Evolutionary conservation across 2,329 filamentous ascomycete genomes (phyloP).

Genomic region (Chaetomium strumarium): DNA sequence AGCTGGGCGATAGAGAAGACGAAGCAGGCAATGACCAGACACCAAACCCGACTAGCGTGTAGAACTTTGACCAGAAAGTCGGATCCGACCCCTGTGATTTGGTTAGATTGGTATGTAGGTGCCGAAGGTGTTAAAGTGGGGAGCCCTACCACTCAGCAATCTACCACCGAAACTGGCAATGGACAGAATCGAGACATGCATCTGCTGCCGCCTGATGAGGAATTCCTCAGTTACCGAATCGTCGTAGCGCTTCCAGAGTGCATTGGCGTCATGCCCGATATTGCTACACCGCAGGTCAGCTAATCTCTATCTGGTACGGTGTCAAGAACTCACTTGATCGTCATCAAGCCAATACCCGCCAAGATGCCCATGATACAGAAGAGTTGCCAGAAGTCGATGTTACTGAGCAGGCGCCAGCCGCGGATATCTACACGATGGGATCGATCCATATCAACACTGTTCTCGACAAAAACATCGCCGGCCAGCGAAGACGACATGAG

Average conservation of each 20-base stretch:
- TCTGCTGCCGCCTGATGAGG: slow-evolving; percentile 73
- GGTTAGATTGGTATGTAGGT: slow-evolving; percentile 13
- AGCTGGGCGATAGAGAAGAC: slow-evolving; percentile 79
- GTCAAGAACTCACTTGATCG: slow-evolving; percentile 73
- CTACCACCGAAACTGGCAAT: slow-evolving; percentile 80
- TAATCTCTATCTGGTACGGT: background rate
- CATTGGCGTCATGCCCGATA: slow-evolving; percentile 83
- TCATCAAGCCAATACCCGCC: slow-evolving; percentile 93
- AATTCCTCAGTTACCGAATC: slow-evolving; percentile 64
- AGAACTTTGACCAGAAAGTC: slow-evolving; percentile 82
- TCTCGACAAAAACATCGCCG: slow-evolving; percentile 48
- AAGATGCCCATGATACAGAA: slow-evolving; percentile 85
- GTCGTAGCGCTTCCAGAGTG: slow-evolving; percentile 84
- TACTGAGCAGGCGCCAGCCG: slow-evolving; percentile 66
- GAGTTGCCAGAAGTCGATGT: slow-evolving; percentile 82
- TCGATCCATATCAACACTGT: slow-evolving; percentile 64
- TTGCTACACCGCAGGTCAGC: slow-evolving; percentile 53
- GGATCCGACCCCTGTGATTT: slow-evolving; percentile 65
- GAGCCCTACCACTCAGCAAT: slow-evolving; percentile 60
- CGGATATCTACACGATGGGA: slow-evolving; percentile 86
- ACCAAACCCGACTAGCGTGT: slow-evolving; percentile 83
- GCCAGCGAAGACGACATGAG: slow-evolving; percentile 58
- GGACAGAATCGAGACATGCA: slow-evolving; percentile 93
- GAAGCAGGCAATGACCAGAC: slow-evolving; percentile 67
- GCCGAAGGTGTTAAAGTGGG: background rate